Percentiles rank a stretch among this genome's conserved stretches.
These are phyloP conservation scores for Phytophthora meadii DNA, from an alignment of 352 stramenopile genomes.

Conservation along the genomic window DNA sequence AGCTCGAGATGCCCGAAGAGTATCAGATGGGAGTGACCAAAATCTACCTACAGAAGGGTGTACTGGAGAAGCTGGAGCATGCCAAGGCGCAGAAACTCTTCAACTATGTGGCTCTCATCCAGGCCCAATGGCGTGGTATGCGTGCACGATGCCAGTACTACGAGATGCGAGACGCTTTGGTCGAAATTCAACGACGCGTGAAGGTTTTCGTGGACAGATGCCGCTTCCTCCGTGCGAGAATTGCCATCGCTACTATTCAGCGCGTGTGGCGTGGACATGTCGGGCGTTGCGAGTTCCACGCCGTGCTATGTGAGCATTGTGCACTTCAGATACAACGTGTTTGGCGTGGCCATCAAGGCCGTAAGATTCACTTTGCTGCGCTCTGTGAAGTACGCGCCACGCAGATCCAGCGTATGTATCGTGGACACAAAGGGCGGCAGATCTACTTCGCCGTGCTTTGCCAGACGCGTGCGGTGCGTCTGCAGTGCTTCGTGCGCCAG, in stretches of 20 bases:
- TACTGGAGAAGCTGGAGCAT: constrained; percentile 76
- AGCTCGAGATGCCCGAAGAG: constrained; percentile 65
- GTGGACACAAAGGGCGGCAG: constrained; percentile 45
- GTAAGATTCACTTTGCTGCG: constrained; percentile 25
- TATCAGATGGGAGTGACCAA: constrained; percentile 87
- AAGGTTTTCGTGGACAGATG: constrained; percentile 55
- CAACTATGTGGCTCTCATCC: constrained; percentile 64
- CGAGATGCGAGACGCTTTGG: constrained; percentile 42
- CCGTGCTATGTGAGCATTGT: constrained; percentile 37
- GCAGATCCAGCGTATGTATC: constrained; percentile 60
- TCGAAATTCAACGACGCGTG: constrained; percentile 53
- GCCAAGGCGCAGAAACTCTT: constrained; percentile 74
- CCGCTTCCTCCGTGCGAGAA: constrained; percentile 39
- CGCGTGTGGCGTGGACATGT: constrained; percentile 52
- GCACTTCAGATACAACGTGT: constrained; percentile 56
- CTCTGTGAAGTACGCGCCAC: constrained; percentile 45
- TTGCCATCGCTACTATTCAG: constrained; percentile 37
- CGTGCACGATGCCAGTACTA: constrained; percentile 42
- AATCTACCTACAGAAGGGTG: constrained; percentile 88
- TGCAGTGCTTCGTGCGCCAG: constrained; percentile 59
- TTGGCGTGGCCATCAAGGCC: constrained; percentile 43
- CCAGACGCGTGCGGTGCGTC: constrained; percentile 47
- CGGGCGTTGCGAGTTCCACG: constrained; percentile 47
- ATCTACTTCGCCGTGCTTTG: constrained; percentile 44
- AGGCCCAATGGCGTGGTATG: constrained; percentile 68